These are phyloP conservation scores for Calycina herbarum DNA, from an alignment of 2,329 filamentous ascomycete species.

Conservation along the genomic window DNA sequence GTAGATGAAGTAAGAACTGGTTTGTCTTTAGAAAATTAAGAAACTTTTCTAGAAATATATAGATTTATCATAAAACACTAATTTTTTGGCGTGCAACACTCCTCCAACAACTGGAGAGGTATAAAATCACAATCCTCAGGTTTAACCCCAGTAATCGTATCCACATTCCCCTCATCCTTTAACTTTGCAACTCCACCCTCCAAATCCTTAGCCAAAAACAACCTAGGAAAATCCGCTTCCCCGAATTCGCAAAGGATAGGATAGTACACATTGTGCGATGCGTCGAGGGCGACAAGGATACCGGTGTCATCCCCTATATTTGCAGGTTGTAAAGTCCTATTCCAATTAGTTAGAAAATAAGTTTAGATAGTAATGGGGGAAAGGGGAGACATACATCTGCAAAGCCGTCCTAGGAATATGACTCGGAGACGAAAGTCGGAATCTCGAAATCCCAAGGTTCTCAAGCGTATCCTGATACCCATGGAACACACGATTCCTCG, in stretches of 20 bases:
- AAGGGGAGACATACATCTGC: neutral
- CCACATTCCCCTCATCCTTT: conserved; percentile 11
- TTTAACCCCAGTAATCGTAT: conserved; percentile 11
- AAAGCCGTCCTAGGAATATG: conserved; percentile 15
- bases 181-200: neutral
- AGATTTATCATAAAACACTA: no score
- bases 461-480: conserved; percentile 14
- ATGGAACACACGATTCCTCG: conserved; percentile 8
- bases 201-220: conserved; percentile 11
- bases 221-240: conserved; percentile 10
- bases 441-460: conserved; percentile 9
- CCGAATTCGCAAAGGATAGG: conserved; percentile 13
- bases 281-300: conserved; percentile 9
- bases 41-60: no score
- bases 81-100: no score
- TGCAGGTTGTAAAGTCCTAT: conserved; percentile 9
- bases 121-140: conserved; percentile 14
- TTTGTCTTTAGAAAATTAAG: no score
- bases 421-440: conserved; percentile 6
- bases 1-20: no score
- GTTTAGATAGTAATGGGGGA: neutral
- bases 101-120: neutral
- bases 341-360: neutral
- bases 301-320: neutral
- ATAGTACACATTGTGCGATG: conserved; percentile 5